phyloP scores from a whole-genome alignment of 1,139 yeast species.

The Zygosaccharomyces sapae region DNA sequence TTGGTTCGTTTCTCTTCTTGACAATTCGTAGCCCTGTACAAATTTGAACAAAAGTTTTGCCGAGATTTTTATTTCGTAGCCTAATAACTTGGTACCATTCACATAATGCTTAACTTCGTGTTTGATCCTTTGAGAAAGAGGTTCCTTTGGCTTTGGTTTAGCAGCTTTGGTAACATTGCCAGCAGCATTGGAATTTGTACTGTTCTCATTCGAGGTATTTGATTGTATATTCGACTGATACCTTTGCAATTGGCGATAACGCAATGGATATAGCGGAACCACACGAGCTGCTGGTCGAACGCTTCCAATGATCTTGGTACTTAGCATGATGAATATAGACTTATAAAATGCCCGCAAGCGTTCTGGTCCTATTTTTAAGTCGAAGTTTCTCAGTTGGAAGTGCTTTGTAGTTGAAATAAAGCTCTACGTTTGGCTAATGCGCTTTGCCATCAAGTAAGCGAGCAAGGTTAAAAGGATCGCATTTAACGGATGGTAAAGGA shows the following conservation, averaged over 20 bases:
- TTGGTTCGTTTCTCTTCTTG: conserved; percentile 87
- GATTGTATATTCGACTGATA: conserved; percentile 1
- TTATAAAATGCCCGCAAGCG: not conserved
- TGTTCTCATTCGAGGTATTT: not conserved
- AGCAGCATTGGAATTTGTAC: not conserved
- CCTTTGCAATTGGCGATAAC: conserved; percentile 3
- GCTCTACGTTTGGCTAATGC: conserved; percentile 1
- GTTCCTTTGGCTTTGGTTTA: conserved; percentile 35
- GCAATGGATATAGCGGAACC: conserved; percentile 3
- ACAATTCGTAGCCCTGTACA: conserved; percentile 85
- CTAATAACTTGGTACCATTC: conserved; percentile 91
- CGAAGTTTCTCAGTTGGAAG: no score
- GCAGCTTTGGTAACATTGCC: not conserved
- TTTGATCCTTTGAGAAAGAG: conserved; percentile 78
- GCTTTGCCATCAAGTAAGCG: conserved; percentile 2
- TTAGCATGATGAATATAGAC: not conserved
- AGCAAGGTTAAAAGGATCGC: conserved; percentile 1
- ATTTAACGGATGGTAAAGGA: not conserved
- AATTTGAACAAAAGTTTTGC: conserved; percentile 75
- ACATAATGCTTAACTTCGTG: conserved; percentile 91
- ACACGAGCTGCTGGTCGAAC: conserved; percentile 6
- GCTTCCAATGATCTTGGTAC: conserved; percentile 1
- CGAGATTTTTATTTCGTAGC: conserved; percentile 83
- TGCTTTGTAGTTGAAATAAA: conserved; percentile 2
- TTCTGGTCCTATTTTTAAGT: not conserved